A percentile compares a stretch with the other conserved stretches of the same genome.
Evolutionary conservation across 768 basidiomycete species (phyloP).

Genomic region (Panus rudis): DNA sequence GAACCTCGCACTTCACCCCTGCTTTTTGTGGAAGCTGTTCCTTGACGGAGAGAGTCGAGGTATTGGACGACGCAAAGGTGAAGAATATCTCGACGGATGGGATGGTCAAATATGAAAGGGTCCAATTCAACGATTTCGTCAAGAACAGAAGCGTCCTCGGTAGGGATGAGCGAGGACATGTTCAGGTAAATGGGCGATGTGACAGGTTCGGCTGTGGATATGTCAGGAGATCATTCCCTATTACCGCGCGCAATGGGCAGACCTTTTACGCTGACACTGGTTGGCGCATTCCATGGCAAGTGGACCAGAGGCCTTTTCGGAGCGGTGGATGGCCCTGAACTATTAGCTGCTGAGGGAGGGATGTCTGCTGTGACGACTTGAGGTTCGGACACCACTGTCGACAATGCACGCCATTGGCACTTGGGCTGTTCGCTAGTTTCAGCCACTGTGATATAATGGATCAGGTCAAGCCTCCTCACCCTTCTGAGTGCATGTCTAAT

Average conservation of each 20-base stretch:
- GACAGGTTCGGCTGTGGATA: constrained; percentile 29
- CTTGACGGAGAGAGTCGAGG: constrained; percentile 84
- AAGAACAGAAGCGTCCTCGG: constrained; percentile 33
- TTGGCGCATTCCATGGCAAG: too few relatives aligned
- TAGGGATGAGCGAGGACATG: constrained; percentile 53
- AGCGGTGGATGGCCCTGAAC: too few relatives aligned
- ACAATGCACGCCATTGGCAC: too few relatives aligned
- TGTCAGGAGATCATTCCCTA: too few relatives aligned
- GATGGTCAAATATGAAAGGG: constrained; percentile 80
- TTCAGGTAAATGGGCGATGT: constrained; percentile 49
- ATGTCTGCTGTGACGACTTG: too few relatives aligned
- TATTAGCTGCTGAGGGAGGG: too few relatives aligned
- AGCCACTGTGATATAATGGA: too few relatives aligned
- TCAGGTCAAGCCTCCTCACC: constrained; percentile 10
- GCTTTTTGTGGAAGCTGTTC: constrained; percentile 86
- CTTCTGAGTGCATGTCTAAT: constrained; percentile 15
- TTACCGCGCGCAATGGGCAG: neutral
- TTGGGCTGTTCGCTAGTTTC: too few relatives aligned
- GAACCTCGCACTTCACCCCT: constrained; percentile 87
- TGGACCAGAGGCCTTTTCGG: too few relatives aligned
- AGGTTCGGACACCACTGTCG: too few relatives aligned
- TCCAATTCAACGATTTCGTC: constrained; percentile 57
- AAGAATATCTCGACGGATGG: constrained; percentile 86
- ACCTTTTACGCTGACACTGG: neutral
- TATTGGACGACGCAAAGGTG: constrained; percentile 89